Conservation (phyloP, 352 stramenopile species). For the Globisporangium paddicum region DNA sequence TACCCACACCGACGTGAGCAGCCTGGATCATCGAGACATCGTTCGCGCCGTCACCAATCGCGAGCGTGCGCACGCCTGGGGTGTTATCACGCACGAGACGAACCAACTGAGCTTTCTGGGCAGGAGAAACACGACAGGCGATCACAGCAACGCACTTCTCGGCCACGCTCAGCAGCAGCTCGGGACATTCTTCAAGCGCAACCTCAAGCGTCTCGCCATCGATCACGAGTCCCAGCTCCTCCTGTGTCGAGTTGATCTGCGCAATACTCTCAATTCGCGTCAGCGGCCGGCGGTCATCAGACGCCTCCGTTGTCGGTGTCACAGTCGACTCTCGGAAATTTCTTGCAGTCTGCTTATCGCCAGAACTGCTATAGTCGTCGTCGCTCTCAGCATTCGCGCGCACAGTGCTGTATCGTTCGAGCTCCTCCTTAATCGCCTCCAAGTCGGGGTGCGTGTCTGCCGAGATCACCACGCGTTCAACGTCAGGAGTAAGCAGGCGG, state of each 20-base stretch:
- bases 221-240: constrained; percentile 68
- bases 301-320: constrained; percentile 6
- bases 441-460: constrained; percentile 73
- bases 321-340: constrained; percentile 4
- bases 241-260: constrained; percentile 26
- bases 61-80: constrained; percentile 73
- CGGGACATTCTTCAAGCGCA: constrained; percentile 66
- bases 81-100: constrained; percentile 89
- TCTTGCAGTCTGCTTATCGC: constrained; percentile 1
- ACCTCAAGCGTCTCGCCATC: constrained; percentile 81
- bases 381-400: constrained; percentile 1
- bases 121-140: constrained; percentile 90
- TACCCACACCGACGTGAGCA: constrained; percentile 91
- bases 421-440: constrained; percentile 47
- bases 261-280: constrained; percentile 72
- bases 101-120: constrained; percentile 93
- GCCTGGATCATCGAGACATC: constrained; percentile 96
- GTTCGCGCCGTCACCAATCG: constrained; percentile 95
- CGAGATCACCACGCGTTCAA: constrained; percentile 86
- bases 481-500: constrained; percentile 88
- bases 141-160: constrained; percentile 89
- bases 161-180: constrained; percentile 69
- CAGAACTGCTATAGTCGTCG: constrained; percentile 8
- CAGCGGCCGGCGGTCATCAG: constrained; percentile 25
- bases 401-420: constrained; percentile 42